Base-by-base conservation (phyloP, 257 asterid species). In the Coffea canephora region DNA sequence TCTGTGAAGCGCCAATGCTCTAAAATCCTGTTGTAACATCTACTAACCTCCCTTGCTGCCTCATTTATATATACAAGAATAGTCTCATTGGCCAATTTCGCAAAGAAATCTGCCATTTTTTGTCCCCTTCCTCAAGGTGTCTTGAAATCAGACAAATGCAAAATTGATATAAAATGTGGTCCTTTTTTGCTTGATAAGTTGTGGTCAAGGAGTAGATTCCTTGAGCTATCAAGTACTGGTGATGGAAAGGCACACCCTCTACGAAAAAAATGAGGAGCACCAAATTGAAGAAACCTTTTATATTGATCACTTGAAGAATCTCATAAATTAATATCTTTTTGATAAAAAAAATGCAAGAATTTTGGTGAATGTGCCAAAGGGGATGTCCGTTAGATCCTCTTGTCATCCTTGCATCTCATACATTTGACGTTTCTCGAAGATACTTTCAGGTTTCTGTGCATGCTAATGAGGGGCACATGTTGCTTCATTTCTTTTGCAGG, bases 401-500 rank as follows among this genome's bases (percentile, higher is more conserved):
- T 64, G 31, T 21, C 39, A 23, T n/a, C 72, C 64, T 62, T 72
- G 57, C 46, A 34, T 65, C 16, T 75, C 69, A 23, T 13, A 14
- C 21, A 25, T 39, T 65, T 57, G 15, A 49, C 16, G 4, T 9
- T 46, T 31, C 59, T 50, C 12, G 23, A 12, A 49, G 41, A 27
- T 48, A 34, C 45, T 4, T 25, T 50, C 13, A 3, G 46, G 57
- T 13, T 21, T 23, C 14, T 18, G 19, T 71, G n/a, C 55, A 4
- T 41, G 10, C 41, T 23, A 21, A 41, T 43, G 61, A 39, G 18
- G 41, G 16, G 16, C 62, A 21, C 41, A 52, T 76, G 2, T 48
- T 8, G 65, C 69, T 74, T 75, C 76, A 41, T 71, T 83, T 75
- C 77, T 69, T 81, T 79, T 80, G 81, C 94, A 96, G 99, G 97